Base-by-base conservation (phyloP, 768 basidiomycete genomes). In the Leccinum subtestaceum region DNA sequence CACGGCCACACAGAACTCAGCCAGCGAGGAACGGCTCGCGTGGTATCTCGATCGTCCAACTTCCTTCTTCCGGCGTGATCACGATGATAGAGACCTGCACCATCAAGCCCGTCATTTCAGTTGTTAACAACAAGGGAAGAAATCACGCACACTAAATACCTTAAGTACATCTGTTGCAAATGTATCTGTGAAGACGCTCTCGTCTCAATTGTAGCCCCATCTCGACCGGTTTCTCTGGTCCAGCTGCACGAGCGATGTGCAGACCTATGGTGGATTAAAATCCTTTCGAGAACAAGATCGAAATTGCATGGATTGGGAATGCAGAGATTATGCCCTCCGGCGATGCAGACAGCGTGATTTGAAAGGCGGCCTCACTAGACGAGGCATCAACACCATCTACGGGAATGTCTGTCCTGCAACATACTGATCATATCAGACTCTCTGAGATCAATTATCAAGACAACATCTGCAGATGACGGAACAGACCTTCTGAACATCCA, bases 321-420 rank as follows among this genome's bases (percentile, higher is more conserved):
- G 76, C 75, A 5, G 82, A 78, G 19, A 92, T 76, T 0, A 77
- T 69, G 12, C 82, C 75, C 4, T 73, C 65, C 0, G 71, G 65
- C 0, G 85, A 83, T 0, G 88, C 82, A 2, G 77, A 72, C 31
- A 97, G 68, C 9, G 79, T 75, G 8, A 98, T 65, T 70, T 98
- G 96, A 72, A 93, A 97, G 0, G 90, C 82, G 0, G 82, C 31
- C 82, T 3, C 75, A 95, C 93, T 95, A 58, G 1, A 17, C 2
- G 59, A 57, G 9, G 47, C 9, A 23, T 65, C 38, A 56, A 57
- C 15, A 47, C 59, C 36, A 57, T 19, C 55, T 7, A 23, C n/a
- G 57, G 23, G 57, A 45, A 43, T 29, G 3, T 2, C 58, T 47
- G 47, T 34, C n/a, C 17, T 11, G n/a, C 10, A 10, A 71, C 86